Evolutionary conservation across 345 rosid species (phyloP).

Genomic region (Hibiscus mutabilis): DNA sequence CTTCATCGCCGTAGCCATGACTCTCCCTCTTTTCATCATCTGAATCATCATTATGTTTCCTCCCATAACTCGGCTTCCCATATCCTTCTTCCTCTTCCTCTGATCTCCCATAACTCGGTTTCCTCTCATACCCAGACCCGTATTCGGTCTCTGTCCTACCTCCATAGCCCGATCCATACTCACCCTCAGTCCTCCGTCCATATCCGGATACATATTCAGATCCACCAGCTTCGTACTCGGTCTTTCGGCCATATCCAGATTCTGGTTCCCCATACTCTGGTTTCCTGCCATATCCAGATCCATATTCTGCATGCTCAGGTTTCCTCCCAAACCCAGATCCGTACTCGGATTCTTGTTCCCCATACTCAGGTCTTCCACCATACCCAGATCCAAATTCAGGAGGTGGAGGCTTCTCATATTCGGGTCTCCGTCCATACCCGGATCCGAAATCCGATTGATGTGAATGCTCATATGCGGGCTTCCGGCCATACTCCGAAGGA

Average conservation of each 20-base stretch:
- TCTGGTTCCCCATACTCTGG: slow-evolving; percentile 23
- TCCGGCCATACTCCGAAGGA: slow-evolving; percentile 13
- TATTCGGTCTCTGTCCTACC: slow-evolving; percentile 17
- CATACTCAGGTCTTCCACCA: slow-evolving; percentile 5
- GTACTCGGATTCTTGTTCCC: neutral
- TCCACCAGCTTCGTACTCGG: slow-evolving; percentile 24
- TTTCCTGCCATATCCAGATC: slow-evolving; percentile 22
- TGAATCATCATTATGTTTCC: slow-evolving; percentile 44
- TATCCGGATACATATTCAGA: slow-evolving; percentile 38
- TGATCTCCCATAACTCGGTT: slow-evolving; percentile 29
- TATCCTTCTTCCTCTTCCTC: slow-evolving; percentile 41
- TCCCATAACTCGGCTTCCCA: slow-evolving; percentile 36
- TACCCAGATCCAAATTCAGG: slow-evolving; percentile 14
- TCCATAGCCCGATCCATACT: slow-evolving; percentile 19
- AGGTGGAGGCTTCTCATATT: neutral
- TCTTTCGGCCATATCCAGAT: slow-evolving; percentile 21
- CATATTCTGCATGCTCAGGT: slow-evolving; percentile 18
- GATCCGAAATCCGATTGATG: neutral
- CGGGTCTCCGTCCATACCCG: slow-evolving; percentile 30
- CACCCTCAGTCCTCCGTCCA: slow-evolving; percentile 17
- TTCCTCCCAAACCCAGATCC: slow-evolving; percentile 23
- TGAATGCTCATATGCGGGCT: neutral
- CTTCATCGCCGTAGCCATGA: slow-evolving; percentile 49
- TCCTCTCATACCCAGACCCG: slow-evolving; percentile 21
- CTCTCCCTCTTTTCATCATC: slow-evolving; percentile 36